Percentiles rank a stretch among this genome's conserved stretches.
phyloP scores from a whole-genome alignment of 1,284 basidiomycete genomes.

The Fomitopsis pinicola region DNA sequence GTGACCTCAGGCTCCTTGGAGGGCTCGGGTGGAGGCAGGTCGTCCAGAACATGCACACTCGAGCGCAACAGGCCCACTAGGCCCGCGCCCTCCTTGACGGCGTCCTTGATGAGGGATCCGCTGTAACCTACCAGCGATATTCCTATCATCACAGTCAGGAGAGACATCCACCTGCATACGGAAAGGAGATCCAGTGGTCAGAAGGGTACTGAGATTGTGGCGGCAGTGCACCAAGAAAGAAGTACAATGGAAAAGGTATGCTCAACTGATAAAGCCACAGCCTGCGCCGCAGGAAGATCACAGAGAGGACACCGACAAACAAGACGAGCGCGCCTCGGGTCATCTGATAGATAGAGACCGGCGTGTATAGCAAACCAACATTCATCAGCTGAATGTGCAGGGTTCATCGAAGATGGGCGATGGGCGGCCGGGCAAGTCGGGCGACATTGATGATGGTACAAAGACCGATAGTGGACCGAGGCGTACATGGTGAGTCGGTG shows the following conservation, averaged over 20 bases:
- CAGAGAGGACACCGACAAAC: constrained; percentile 92
- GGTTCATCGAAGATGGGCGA: constrained; percentile 16
- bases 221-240: constrained; percentile 5
- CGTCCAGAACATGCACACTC: constrained; percentile 8
- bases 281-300: constrained; percentile 84
- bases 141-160: constrained; percentile 88
- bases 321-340: constrained; percentile 94
- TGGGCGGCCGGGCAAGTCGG: constrained; percentile 7
- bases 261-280: constrained; percentile 77
- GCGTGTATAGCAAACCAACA: constrained; percentile 89
- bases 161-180: constrained; percentile 71
- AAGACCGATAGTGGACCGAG: constrained; percentile 4
- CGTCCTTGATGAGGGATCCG: constrained; percentile 82
- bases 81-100: constrained; percentile 40
- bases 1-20: constrained; percentile 55
- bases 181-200: background rate
- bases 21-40: constrained; percentile 28
- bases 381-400: constrained; percentile 76
- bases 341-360: constrained; percentile 99
- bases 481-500: constrained; percentile 5
- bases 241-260: constrained; percentile 13
- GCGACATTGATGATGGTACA: background rate
- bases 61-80: constrained; percentile 4
- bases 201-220: background rate
- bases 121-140: constrained; percentile 90